Base-by-base conservation (phyloP, 306 rosid genomes). In the Rubus parviflorus region DNA sequence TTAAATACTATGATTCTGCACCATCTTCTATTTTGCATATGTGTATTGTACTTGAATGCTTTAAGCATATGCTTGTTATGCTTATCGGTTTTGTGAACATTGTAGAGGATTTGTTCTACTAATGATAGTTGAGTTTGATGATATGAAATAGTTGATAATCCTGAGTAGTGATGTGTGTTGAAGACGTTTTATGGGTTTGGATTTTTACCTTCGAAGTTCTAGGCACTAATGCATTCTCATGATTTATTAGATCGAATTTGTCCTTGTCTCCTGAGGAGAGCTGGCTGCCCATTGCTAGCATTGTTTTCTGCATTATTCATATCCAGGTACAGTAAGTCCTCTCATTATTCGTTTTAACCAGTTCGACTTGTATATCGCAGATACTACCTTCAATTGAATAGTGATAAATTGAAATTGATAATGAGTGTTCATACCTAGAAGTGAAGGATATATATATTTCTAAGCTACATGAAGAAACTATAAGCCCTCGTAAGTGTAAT, bases 221-320 rank as follows among this genome's bases (percentile, higher is more conserved):
- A 7, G 62, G 20, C 35, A 61, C 52, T 51, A 43, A 20, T 16
- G 38, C 22, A 16, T 68, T 77, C 66, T 75, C 20, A 1, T 60
- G 51, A 41, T 82, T 80, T 76, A 61, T 76, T 79, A 95, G 97
- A 87, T 80, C 97, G 54, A 95, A 92, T 83, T 83, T 95, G 80
- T 88, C 91, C 1, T 40, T 92, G 66, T 92, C 97, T 1, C 96
- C 97, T 2, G 97, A 95, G 74, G 98, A 95, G 64, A 92, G 97
- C 72, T 95, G 97, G 98, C 87, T 92, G 78, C 97, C 98, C 42
- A 87, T 95, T 74, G 94, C 90, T 65, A 90, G 99, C 89, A 90
- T 95, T 72, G 64, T 95, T 41, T 86, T 90, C 85, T 85, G 99
- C 91, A 82, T 92, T 16, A 75, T 89, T 86, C 99, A 95, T 72